Evolutionary conservation across 78 protist species (phyloP), one percentile per base, ranked within the genome.

Genomic region (Neovahlkampfia damariscottae): DNA sequence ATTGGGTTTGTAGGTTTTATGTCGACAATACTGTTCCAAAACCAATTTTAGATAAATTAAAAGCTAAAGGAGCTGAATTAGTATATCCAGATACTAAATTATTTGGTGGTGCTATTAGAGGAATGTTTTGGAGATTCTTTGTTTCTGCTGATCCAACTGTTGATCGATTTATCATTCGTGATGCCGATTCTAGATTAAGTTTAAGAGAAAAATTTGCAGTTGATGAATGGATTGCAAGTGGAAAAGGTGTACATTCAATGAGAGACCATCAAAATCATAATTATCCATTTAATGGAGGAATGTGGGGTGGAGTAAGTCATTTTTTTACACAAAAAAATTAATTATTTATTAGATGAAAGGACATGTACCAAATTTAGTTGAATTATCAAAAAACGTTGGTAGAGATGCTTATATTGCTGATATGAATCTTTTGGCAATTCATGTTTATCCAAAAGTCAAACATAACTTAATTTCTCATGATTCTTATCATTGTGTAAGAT

Each of bases 101-200:
- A n/a, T n/a, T n/a, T n/a, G n/a, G n/a, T n/a, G 75, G 75, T 6
- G 77, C 77, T 34, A 2, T 9, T 9, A 27, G 67, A 10, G 8
- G 34, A 34, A 77, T 77, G 81, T 77, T 77, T 6, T 77, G 81
- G 81, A 69, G 81, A 27, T 77, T 77, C 32, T 27, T 3, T 6
- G 81, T 8, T 3, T 72, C 81, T 34, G 80, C 41, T 8, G 81
- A 77, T 75, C 5, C 0, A 5, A 2, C 29, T 28, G 59, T 77
- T 27, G 81, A 77, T 30, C 67, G 40, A 9, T 77, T 36, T 62
- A 77, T 77, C 32, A 2, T 2, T 29, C 81, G 81, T 59, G 81
- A 77, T 36, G 50, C 59, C 0, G 81, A 77, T 38, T 77, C 81
- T 29, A 69, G 81, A 6, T 37, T 77, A 38, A 29, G 8, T 7